phyloP scores from a whole-genome alignment of 169 alveolate genomes.

The Ichthyophthirius multifiliis region DNA sequence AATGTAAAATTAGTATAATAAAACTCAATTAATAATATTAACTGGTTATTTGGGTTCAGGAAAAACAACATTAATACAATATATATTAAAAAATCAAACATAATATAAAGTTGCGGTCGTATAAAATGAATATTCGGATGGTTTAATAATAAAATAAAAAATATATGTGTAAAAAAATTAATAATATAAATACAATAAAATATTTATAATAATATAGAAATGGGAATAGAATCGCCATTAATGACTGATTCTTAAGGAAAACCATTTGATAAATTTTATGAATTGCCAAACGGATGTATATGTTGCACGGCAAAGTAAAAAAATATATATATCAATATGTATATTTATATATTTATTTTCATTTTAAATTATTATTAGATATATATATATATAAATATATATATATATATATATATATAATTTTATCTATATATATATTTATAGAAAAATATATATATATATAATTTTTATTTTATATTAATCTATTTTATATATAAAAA shows the following conservation, averaged over 20 bases:
- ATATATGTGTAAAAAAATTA: background rate
- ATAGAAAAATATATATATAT: too few relatives aligned
- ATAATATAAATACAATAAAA: background rate
- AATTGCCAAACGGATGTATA: constrained; percentile 91
- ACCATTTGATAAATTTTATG: constrained; percentile 76
- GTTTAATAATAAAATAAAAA: background rate
- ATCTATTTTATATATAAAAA: background rate
- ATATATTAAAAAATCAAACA: background rate
- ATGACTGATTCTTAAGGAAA: constrained; percentile 83
- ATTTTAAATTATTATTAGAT: too few relatives aligned
- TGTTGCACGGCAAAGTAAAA: constrained; percentile 87
- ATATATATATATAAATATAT: too few relatives aligned
- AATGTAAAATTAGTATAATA: background rate
- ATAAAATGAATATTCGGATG: constrained; percentile 46
- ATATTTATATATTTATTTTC: too few relatives aligned
- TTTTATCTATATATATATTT: too few relatives aligned
- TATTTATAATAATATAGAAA: constrained; percentile 28
- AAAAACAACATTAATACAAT: constrained; percentile 77
- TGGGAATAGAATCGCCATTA: constrained; percentile 90
- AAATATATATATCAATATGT: too few relatives aligned
- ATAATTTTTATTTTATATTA: too few relatives aligned
- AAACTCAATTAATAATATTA: constrained; percentile 12
- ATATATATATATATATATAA: too few relatives aligned
- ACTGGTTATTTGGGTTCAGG: constrained; percentile 88
- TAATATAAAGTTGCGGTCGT: constrained; percentile 34